These are phyloP conservation scores for Caryopteris hybrid DNA, from an alignment of 305 asterid genomes.

Conservation along the genomic window DNA sequence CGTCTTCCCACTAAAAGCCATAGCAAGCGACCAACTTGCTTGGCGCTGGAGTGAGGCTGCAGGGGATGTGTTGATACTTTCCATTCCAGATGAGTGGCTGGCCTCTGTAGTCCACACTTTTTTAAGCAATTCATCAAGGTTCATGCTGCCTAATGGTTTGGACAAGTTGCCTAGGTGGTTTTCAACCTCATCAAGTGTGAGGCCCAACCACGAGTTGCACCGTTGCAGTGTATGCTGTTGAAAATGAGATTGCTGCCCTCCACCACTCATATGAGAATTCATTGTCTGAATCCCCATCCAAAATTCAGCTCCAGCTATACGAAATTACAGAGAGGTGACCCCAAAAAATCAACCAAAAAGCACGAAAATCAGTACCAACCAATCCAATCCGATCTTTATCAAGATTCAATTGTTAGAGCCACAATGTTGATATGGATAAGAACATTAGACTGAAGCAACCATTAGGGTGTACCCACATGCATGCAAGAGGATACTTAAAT, in stretches of 20 bases:
- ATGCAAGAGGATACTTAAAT: background rate
- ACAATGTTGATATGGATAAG: background rate
- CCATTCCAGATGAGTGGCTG: conserved; percentile 30
- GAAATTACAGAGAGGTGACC: background rate
- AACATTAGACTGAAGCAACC: background rate
- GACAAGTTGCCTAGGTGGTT: conserved; percentile 50
- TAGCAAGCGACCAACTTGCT: conserved; percentile 58
- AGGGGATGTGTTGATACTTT: conserved; percentile 27
- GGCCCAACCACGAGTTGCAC: conserved; percentile 64
- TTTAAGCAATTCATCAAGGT: conserved; percentile 63
- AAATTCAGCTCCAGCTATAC: conserved; percentile 24
- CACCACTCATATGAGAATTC: conserved; percentile 52
- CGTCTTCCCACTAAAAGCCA: conserved; percentile 55
- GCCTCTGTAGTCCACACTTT: conserved; percentile 51
- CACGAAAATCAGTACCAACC: conserved; percentile 11
- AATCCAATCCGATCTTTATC: background rate
- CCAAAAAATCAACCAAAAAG: background rate
- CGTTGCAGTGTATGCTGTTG: conserved; percentile 29
- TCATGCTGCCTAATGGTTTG: conserved; percentile 67
- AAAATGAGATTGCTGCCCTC: conserved; percentile 47
- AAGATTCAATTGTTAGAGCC: conserved; percentile 14
- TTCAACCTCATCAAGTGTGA: conserved; percentile 57
- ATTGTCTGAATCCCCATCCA: conserved; percentile 74
- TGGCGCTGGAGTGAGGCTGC: conserved; percentile 61
- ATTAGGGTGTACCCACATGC: background rate